phyloP scores from a whole-genome alignment of 352 stramenopile genomes.

The Pythium aquatile region DNA sequence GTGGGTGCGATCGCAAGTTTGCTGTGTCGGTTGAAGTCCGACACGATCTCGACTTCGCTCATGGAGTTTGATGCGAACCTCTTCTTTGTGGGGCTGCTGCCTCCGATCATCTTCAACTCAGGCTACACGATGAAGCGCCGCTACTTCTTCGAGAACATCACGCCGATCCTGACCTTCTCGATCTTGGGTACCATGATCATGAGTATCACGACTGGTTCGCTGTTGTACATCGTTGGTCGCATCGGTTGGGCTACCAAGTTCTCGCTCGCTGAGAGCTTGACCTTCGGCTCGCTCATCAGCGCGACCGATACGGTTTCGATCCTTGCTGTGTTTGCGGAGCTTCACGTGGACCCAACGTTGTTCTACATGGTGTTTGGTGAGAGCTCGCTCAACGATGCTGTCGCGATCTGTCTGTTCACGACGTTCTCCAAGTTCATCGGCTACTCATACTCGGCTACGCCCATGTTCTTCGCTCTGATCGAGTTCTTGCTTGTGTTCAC shows the following conservation, averaged over 20 bases:
- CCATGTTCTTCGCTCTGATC: slow-evolving; percentile 77
- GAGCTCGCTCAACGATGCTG: slow-evolving; percentile 93
- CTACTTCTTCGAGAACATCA: slow-evolving; percentile 92
- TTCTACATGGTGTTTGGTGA: slow-evolving; percentile 97
- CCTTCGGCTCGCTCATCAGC: slow-evolving; percentile 92
- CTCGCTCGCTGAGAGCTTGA: slow-evolving; percentile 86
- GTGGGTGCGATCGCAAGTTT: slow-evolving; percentile 59
- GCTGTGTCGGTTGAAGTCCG: slow-evolving; percentile 59
- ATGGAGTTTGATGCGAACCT: slow-evolving; percentile 90
- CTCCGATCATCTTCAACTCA: slow-evolving; percentile 95
- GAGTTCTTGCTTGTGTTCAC: slow-evolving; percentile 91
- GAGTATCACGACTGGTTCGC: slow-evolving; percentile 78
- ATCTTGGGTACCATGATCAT: slow-evolving; percentile 90
- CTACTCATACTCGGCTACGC: slow-evolving; percentile 76
- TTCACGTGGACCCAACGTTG: slow-evolving; percentile 87
- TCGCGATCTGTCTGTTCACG: slow-evolving; percentile 93
- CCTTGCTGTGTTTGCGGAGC: slow-evolving; percentile 90
- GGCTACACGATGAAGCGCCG: slow-evolving; percentile 91
- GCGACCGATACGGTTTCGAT: slow-evolving; percentile 93
- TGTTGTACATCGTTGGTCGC: slow-evolving; percentile 71
- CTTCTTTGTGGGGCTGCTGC: slow-evolving; percentile 93
- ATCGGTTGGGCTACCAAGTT: slow-evolving; percentile 68
- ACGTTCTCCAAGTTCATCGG: slow-evolving; percentile 92
- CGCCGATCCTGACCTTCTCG: slow-evolving; percentile 88
- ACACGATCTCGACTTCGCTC: slow-evolving; percentile 64